Evolutionary conservation across 2,329 filamentous ascomycete genomes (phyloP).

Genomic region (Tothia fuscella): DNA sequence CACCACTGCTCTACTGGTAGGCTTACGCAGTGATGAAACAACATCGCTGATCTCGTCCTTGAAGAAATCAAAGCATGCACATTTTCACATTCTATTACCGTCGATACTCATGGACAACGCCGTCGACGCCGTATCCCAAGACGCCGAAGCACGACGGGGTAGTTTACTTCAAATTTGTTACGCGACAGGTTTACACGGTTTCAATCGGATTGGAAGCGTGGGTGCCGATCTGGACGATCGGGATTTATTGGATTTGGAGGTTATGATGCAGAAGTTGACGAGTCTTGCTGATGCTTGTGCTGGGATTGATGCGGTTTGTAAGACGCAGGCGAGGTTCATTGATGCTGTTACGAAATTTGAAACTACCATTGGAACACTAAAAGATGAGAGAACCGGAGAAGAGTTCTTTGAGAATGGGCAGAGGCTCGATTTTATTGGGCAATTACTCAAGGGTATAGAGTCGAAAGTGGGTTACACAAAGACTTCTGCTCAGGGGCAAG

Average conservation of each 20-base stretch:
- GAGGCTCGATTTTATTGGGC: not conserved
- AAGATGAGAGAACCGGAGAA: not conserved
- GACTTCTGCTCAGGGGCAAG: not conserved
- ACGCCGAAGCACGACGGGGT: not conserved
- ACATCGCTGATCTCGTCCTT: not conserved
- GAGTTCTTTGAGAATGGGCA: not conserved
- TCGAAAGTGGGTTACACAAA: not conserved
- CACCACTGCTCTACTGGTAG: not conserved
- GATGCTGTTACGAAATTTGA: not conserved
- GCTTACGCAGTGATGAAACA: not conserved
- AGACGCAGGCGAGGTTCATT: not conserved
- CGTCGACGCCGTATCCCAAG: not conserved
- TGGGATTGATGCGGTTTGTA: not conserved
- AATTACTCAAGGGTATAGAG: not conserved
- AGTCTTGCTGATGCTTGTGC: not conserved
- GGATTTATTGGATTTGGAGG: not conserved
- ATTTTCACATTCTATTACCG: not conserved
- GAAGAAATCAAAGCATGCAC: not conserved
- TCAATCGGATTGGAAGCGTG: not conserved
- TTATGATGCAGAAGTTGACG: not conserved
- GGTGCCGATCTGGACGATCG: not conserved
- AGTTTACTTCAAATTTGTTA: not conserved
- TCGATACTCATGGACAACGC: not conserved
- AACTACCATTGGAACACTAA: not conserved
- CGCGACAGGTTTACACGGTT: not conserved